phyloP scores from a whole-genome alignment of 805 yeast species.

The Vanderwaltozyma yarrowii region DNA sequence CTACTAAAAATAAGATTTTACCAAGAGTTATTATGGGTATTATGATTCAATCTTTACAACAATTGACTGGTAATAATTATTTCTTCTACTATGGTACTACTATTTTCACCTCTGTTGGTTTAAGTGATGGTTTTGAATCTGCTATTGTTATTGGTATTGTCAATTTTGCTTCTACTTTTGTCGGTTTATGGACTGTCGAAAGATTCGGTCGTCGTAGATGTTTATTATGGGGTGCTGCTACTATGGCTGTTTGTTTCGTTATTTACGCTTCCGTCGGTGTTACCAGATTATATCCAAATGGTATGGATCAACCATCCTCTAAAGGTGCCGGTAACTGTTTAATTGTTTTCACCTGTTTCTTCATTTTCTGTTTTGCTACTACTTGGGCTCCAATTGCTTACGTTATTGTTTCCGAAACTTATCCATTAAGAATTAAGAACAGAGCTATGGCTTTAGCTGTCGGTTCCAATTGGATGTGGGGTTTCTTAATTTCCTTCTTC shows the following conservation, averaged over 20 bases:
- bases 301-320: constrained; percentile 31
- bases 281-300: constrained; percentile 30
- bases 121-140: constrained; percentile 45
- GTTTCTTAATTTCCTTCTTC: constrained; percentile 54
- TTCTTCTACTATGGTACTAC: constrained; percentile 53
- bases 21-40: constrained; percentile 39
- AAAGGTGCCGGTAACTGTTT: constrained; percentile 29
- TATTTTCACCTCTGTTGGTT: constrained; percentile 18
- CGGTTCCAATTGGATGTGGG: constrained; percentile 54
- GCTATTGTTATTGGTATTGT: constrained; percentile 46
- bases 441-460: constrained; percentile 45
- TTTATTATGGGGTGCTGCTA: constrained; percentile 36
- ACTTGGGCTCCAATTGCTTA: constrained; percentile 63
- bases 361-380: constrained; percentile 57
- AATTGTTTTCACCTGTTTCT: constrained; percentile 34
- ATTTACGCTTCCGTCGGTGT: constrained; percentile 52
- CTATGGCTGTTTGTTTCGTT: constrained; percentile 35
- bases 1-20: constrained; percentile 53
- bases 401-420: constrained; percentile 53
- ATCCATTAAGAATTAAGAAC: constrained; percentile 58
- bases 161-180: constrained; percentile 43
- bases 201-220: constrained; percentile 40
- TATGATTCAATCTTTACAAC: constrained; percentile 50
- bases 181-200: constrained; percentile 40
- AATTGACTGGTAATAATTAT: constrained; percentile 52